Percentiles rank a stretch among this genome's conserved stretches.
Evolutionary conservation across 2,329 filamentous ascomycete species (phyloP).

Genomic region (Paracamarosporium sp.): DNA sequence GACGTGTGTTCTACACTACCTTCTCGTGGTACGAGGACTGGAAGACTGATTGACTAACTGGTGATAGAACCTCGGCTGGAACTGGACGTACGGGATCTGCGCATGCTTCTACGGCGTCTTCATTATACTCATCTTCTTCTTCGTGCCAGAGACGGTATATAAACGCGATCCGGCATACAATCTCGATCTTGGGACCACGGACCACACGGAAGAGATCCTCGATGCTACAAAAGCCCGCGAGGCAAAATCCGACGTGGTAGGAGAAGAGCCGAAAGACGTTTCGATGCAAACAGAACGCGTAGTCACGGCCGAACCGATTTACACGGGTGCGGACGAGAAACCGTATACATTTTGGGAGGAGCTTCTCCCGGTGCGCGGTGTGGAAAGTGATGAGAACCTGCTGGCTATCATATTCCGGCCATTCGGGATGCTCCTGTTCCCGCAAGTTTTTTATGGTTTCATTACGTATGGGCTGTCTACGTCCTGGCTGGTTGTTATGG

Average conservation of each 20-base stretch:
- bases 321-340: conserved; percentile 29
- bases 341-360: conserved; percentile 29
- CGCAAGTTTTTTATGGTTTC: conserved; percentile 35
- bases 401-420: conserved; percentile 35
- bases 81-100: conserved; percentile 65
- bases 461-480: conserved; percentile 30
- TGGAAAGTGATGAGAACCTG: conserved; percentile 27
- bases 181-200: conserved; percentile 62
- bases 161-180: conserved; percentile 71
- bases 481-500: conserved; percentile 35
- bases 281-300: conserved; percentile 12
- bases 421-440: conserved; percentile 39
- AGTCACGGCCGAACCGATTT: conserved; percentile 15
- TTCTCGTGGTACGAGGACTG: not conserved
- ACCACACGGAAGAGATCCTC: conserved; percentile 27
- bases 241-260: not conserved
- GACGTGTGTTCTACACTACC: conserved; percentile 63
- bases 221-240: conserved; percentile 13
- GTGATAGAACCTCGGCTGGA: conserved; percentile 66
- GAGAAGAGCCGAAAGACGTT: conserved; percentile 20
- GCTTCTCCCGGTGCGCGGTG: conserved; percentile 21
- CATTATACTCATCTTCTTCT: conserved; percentile 80
- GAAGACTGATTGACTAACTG: not conserved
- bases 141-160: conserved; percentile 85
- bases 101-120: conserved; percentile 75